Percentiles rank a stretch among this genome's conserved stretches.
phyloP scores from a whole-genome alignment of 768 basidiomycete genomes.

The Daedaleopsis nitida region DNA sequence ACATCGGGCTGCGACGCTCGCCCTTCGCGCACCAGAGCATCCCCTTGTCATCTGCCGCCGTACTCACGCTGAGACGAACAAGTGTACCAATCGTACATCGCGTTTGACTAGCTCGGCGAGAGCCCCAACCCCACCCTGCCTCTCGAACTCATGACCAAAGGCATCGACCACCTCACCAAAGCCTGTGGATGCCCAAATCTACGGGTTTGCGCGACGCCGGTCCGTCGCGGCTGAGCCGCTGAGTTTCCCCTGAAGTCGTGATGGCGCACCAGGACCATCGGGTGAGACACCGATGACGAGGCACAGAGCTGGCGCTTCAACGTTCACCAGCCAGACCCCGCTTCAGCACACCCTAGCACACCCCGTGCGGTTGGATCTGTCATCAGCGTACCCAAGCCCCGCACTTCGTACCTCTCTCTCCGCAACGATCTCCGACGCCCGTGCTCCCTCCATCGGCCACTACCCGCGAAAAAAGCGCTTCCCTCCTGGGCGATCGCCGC shows the following conservation, averaged over 20 bases:
- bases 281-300: too few relatives aligned
- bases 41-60: background rate
- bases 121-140: slow-evolving; percentile 75
- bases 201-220: slow-evolving; percentile 90
- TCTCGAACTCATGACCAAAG: slow-evolving; percentile 53
- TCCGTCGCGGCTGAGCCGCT: slow-evolving; percentile 72
- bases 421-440: slow-evolving; percentile 57
- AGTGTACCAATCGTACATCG: slow-evolving; percentile 84
- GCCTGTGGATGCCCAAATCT: slow-evolving; percentile 81
- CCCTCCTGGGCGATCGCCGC: slow-evolving; percentile 47
- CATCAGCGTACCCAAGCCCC: slow-evolving; percentile 67
- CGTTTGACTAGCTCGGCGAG: slow-evolving; percentile 81
- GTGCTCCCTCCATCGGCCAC: slow-evolving; percentile 57
- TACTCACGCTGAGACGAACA: slow-evolving; percentile 43
- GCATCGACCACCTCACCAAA: slow-evolving; percentile 57
- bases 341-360: background rate
- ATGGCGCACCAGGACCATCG: too few relatives aligned
- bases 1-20: slow-evolving; percentile 81
- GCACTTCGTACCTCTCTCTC: slow-evolving; percentile 73
- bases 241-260: too few relatives aligned
- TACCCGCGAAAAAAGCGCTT: slow-evolving; percentile 47
- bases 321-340: background rate
- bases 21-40: slow-evolving; percentile 73
- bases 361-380: slow-evolving; percentile 60
- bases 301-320: slow-evolving; percentile 20